Evolutionary conservation across 73 alveolate genomes (phyloP), one percentile per base, ranked within the genome.

Genomic region (Uronychia binucleata): DNA sequence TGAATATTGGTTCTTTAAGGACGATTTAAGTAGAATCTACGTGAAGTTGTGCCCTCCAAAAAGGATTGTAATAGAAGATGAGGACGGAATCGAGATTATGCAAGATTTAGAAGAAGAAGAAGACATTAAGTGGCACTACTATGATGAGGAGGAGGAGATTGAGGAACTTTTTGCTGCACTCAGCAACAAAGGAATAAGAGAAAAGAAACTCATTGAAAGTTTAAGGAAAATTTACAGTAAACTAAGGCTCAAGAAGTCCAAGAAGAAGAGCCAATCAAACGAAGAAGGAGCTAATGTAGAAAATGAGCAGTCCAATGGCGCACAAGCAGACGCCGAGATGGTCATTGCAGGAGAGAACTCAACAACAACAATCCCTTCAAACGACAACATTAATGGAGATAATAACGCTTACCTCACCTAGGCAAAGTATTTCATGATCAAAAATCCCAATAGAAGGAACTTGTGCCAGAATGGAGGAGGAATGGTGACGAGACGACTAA

Each of bases 1-100:
- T 59, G 96, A 91, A 59, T 91, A 91, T 80, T 91, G 93, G 92
- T 82, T 82, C 57, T 91, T 87, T 77, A 91, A 91, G 79, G 93
- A 83, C 59, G 96, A 91, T n/a, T 92, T 87, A 19, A 74, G 83
- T 0, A 91, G 80, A 58, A 27, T 91, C 0, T 91, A 86, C 81
- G 88, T 91, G n/a, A 86, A 74, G 87, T 67, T 30, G 58, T 76
- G 27, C 30, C n/a, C 30, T 28, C 76, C 28, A 77, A 58, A 34
- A 1, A 33, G 58, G 0, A 59, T 59, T 34, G 1, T 29, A n/a
- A 58, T 31, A 78, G 79, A 80, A n/a, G 77, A 81, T 27, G 57
- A 33, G 8, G 77, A 85, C 28, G 60, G 28, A 33, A 26, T 0
- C n/a, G 57, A 0, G 28, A 29, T 32, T 33, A 79, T 31, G 13